These are phyloP conservation scores for Wallacemonas sp. DNA, from an alignment of 208 protist species.

Conservation along the genomic window DNA sequence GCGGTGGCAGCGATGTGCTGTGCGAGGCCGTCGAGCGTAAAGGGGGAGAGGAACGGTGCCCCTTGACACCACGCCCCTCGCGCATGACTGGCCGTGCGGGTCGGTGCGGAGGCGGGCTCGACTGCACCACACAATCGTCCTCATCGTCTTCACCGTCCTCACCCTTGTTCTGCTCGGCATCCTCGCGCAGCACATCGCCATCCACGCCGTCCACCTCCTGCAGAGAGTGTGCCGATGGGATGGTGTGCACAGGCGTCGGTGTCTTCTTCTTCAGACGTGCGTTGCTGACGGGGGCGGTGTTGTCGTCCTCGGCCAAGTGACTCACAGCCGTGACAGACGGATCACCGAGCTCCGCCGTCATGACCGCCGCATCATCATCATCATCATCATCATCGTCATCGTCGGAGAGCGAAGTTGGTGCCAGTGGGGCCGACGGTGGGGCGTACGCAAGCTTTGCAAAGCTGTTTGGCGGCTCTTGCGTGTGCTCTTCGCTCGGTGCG, in stretches of 20 bases:
- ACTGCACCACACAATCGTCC: not conserved
- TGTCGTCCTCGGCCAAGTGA: too few species aligned
- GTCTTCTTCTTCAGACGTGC: not conserved
- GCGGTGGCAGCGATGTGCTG: too few species aligned
- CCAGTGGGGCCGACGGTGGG: conserved; percentile 15
- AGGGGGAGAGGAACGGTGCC: too few species aligned
- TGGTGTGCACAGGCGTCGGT: not conserved
- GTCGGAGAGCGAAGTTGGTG: not conserved
- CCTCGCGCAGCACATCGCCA: not conserved
- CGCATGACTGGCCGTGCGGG: too few species aligned
- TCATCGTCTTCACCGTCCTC: not conserved
- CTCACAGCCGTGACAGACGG: too few species aligned
- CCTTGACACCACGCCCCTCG: too few species aligned
- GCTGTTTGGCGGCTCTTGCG: not conserved
- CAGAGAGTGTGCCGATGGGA: too few species aligned
- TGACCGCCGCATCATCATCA: not conserved
- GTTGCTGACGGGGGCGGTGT: not conserved
- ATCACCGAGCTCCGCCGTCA: not conserved
- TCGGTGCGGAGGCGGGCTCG: not conserved
- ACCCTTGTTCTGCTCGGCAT: not conserved
- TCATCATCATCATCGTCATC: not conserved
- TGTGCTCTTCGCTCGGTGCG: not conserved
- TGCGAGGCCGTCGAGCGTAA: too few species aligned
- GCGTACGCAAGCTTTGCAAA: conserved; percentile 15
- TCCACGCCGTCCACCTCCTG: too few species aligned